phyloP scores from a whole-genome alignment of 768 basidiomycete species.

The Amylocystis lapponica region DNA sequence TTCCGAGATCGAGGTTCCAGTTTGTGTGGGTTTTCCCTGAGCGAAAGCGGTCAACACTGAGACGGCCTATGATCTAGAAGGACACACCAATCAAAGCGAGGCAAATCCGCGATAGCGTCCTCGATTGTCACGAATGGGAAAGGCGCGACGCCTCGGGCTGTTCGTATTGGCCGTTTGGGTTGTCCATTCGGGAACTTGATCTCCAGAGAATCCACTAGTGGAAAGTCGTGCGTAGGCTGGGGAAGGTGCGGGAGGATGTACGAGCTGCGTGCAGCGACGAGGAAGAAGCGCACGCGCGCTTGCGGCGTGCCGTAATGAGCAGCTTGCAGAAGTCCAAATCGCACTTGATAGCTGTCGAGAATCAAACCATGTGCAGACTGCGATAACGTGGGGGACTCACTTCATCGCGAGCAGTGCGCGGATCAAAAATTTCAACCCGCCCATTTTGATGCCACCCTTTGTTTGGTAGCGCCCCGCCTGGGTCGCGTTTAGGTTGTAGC shows the following conservation, averaged over 20 bases:
- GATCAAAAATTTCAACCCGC: constrained; percentile 64
- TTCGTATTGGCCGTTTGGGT: constrained; percentile 38
- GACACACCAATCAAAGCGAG: constrained; percentile 67
- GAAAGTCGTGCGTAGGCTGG: constrained; percentile 39
- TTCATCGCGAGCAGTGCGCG: constrained; percentile 59
- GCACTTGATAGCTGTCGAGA: constrained; percentile 36
- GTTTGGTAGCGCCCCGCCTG: constrained; percentile 38
- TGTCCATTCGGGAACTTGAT: constrained; percentile 45
- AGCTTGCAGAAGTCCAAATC: constrained; percentile 39
- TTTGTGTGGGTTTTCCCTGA: constrained; percentile 26
- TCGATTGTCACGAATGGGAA: constrained; percentile 47
- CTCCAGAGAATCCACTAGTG: constrained; percentile 34
- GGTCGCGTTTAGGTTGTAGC: constrained; percentile 31
- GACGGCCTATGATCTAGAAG: constrained; percentile 1
- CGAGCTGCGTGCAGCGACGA: constrained; percentile 35
- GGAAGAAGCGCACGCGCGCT: constrained; percentile 41
- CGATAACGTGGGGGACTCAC: constrained; percentile 30
- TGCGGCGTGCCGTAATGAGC: constrained; percentile 45
- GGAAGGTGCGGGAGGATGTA: constrained; percentile 35
- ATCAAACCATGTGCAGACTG: background rate
- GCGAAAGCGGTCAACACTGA: background rate
- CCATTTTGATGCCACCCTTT: constrained; percentile 63
- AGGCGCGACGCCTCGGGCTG: constrained; percentile 44
- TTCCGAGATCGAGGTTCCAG: background rate
- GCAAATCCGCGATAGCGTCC: constrained; percentile 72